Percentiles rank a stretch among this genome's conserved stretches.
Conservation (phyloP, 169 alveolate genomes). For the Plasmodium blacklocki region DNA sequence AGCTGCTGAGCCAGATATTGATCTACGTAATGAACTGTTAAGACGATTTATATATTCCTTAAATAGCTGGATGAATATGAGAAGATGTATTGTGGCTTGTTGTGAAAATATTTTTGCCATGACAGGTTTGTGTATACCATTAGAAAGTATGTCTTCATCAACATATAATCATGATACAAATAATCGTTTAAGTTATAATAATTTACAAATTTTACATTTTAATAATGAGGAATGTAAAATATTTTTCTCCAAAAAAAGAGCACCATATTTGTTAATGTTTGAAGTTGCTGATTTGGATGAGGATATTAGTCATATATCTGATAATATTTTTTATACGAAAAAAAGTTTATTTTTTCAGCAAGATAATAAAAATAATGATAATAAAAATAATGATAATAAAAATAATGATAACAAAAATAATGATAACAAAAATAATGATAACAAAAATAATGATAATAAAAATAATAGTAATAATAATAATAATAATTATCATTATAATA, state of each 20-base stretch:
- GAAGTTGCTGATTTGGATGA: conserved; percentile 93
- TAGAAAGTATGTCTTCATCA: conserved; percentile 67
- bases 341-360: background rate
- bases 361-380: background rate
- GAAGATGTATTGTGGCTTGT: conserved; percentile 89
- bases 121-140: conserved; percentile 89
- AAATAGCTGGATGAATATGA: conserved; percentile 88
- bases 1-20: conserved; percentile 84
- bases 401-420: background rate
- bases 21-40: conserved; percentile 78
- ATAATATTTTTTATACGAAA: conserved; percentile 36
- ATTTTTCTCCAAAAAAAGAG: conserved; percentile 89
- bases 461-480: background rate
- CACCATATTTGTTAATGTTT: conserved; percentile 89
- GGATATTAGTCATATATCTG: conserved; percentile 77
- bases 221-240: conserved; percentile 87
- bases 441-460: too few species aligned
- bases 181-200: conserved; percentile 12
- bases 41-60: conserved; percentile 78
- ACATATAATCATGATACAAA: background rate
- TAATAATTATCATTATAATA: background rate
- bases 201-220: conserved; percentile 86
- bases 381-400: background rate
- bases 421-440: too few species aligned
- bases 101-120: conserved; percentile 84